Conservation (phyloP, 2,329 filamentous ascomycete species). For the Exophiala alcalophila region DNA sequence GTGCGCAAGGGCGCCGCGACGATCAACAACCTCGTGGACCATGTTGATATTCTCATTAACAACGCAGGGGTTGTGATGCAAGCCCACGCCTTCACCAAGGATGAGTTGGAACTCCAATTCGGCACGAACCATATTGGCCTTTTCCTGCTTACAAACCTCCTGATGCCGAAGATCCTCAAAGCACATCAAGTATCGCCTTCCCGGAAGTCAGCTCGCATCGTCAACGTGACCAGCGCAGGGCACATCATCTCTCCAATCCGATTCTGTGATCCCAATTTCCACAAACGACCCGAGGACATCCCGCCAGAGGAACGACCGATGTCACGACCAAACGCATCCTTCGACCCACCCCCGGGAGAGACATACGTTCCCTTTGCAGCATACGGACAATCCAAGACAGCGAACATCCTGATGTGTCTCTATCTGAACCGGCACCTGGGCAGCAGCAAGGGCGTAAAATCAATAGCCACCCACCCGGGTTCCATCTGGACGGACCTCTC, state of each 20-base stretch:
- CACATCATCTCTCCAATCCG: conserved; percentile 35
- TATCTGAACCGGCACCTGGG: conserved; percentile 42
- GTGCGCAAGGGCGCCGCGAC: conserved; percentile 36
- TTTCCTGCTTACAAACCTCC: conserved; percentile 43
- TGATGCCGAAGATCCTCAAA: conserved; percentile 38
- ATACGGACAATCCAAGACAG: conserved; percentile 50
- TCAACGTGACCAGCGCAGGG: conserved; percentile 30
- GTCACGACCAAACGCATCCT: conserved; percentile 21
- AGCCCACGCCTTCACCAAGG: conserved; percentile 30
- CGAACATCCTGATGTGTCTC: conserved; percentile 44
- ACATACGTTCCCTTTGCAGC: conserved; percentile 39
- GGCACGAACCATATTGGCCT: conserved; percentile 41
- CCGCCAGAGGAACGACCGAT: conserved; percentile 17
- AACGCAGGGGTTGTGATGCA: conserved; percentile 44
- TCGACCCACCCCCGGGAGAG: conserved; percentile 17
- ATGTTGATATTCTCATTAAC: conserved; percentile 46
- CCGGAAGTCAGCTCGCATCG: conserved; percentile 24
- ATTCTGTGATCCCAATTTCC: conserved; percentile 38
- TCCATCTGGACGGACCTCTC: conserved; percentile 23
- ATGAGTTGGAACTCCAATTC: conserved; percentile 42
- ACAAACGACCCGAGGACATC: conserved; percentile 28
- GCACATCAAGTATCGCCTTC: conserved; percentile 23
- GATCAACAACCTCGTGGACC: conserved; percentile 33
- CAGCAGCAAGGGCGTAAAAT: conserved; percentile 38
- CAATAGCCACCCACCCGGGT: conserved; percentile 45